Base-by-base conservation (phyloP, 2,329 filamentous ascomycete species). In the Paraconiothyrium brasiliense region DNA sequence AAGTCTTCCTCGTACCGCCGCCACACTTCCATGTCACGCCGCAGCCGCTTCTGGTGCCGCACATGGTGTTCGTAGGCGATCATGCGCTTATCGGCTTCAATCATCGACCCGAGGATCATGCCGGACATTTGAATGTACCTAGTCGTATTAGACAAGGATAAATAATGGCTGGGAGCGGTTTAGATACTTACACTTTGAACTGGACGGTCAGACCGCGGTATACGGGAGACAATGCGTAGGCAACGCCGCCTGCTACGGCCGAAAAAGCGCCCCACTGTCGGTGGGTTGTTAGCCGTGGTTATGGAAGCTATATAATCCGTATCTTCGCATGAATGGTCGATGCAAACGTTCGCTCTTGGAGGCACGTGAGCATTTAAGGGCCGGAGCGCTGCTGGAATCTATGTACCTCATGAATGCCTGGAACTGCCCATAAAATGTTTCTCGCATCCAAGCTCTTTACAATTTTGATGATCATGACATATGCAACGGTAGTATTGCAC, bases 51-150 rank as follows among this genome's bases (percentile, higher is more conserved):
- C 70, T 90, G 85, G 73, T 88, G 84, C 62, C 91, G 83, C 65
- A 93, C 81, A 48, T 82, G 81, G 13, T 87, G 82, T 76, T 93
- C 90, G 70, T 91, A 92, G 61, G 85, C 81, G 56, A 89, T 84
- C 69, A 94, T 82, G 54, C 89, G 84, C 59, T 83, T 79, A 72
- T 94, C 92, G 2, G 91, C 92, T 80, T 93, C 90, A 57, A 94
- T 84, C 85, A 92, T 91, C 71, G 88, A 85, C 47, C 92, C 92
- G 37, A 92, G 72, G n/a, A 91, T 89, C 91, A 94, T 94, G 62
- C 88, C 89, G n/a, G 89, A 92, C 90, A 93, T 92, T 77, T 93
- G 91, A 16, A 94, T 82, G 74, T 92, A 94, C 34, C 92, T 94
- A 11, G 3, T 0, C 1, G 13, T n/a, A 71, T 51, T 32, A 64